phyloP scores from a whole-genome alignment of 2,329 filamentous ascomycete species.

The Kalaharituber pfeilii region DNA sequence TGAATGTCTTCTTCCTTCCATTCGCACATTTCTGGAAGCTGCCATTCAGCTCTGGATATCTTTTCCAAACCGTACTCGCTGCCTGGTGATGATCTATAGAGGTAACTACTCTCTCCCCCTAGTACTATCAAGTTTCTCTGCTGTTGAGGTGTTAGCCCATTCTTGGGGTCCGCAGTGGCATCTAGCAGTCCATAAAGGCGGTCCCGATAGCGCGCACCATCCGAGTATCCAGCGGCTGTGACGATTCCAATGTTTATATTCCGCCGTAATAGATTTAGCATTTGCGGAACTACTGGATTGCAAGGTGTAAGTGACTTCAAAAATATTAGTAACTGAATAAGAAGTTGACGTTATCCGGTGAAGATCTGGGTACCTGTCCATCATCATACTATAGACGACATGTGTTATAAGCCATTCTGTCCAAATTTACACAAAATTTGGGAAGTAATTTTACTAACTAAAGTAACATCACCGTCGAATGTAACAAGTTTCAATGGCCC shows the following conservation, averaged over 20 bases:
- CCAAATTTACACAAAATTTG: not conserved
- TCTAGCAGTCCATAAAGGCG: constrained; percentile 76
- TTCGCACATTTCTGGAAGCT: constrained; percentile 57
- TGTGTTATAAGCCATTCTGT: constrained; percentile 1
- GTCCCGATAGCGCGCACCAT: constrained; percentile 68
- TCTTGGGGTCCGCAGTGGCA: constrained; percentile 45
- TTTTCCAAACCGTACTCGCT: constrained; percentile 24
- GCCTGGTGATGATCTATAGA: constrained; percentile 42
- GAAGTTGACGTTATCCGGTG: not conserved
- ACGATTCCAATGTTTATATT: constrained; percentile 85
- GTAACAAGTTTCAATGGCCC: constrained; percentile 70
- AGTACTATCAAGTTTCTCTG: constrained; percentile 75
- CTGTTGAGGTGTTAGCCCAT: constrained; percentile 43
- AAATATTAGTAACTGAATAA: not conserved
- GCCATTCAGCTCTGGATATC: constrained; percentile 48
- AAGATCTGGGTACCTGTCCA: not conserved
- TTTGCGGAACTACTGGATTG: constrained; percentile 57
- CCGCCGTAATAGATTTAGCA: constrained; percentile 53
- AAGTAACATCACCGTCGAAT: constrained; percentile 92
- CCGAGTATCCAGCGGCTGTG: constrained; percentile 87
- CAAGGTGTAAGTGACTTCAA: constrained; percentile 48
- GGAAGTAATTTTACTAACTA: constrained; percentile 27
- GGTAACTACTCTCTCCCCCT: constrained; percentile 90
- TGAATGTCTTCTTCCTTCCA: constrained; percentile 65
- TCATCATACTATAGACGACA: constrained; percentile 43